phyloP scores from a whole-genome alignment of 2,329 filamentous ascomycete species.

The Albophoma yamanashiensis region DNA sequence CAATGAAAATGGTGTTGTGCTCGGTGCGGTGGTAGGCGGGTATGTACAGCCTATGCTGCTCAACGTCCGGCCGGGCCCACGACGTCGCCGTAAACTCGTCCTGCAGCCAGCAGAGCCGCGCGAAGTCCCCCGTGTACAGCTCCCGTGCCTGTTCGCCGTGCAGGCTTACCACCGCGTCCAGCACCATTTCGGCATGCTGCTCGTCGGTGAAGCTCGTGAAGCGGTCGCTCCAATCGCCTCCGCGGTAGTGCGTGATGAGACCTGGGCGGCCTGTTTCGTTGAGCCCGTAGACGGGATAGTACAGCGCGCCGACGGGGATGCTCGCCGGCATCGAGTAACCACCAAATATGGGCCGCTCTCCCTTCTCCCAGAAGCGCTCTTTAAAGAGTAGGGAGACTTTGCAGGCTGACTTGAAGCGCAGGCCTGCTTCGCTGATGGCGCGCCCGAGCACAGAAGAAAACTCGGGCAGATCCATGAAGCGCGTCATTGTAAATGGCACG shows the following conservation, averaged over 20 bases:
- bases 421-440: conserved; percentile 12
- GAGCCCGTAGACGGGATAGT: conserved; percentile 41
- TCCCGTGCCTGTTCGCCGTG: conserved; percentile 31
- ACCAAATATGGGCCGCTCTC: conserved; percentile 20
- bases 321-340: conserved; percentile 23
- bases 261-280: conserved; percentile 36
- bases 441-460: conserved; percentile 19
- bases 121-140: conserved; percentile 45
- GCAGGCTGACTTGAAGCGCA: conserved; percentile 13
- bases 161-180: conserved; percentile 2
- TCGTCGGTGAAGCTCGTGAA: conserved; percentile 3
- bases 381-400: conserved; percentile 45
- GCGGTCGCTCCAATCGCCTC: conserved; percentile 5
- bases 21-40: conserved; percentile 52
- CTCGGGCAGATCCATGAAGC: conserved; percentile 23
- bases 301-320: conserved; percentile 19
- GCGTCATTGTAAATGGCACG: conserved; percentile 23
- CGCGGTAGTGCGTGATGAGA: conserved; percentile 22
- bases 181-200: conserved; percentile 1
- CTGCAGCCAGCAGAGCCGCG: conserved; percentile 47
- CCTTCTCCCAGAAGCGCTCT: conserved; percentile 28
- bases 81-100: conserved; percentile 46
- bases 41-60: conserved; percentile 48
- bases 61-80: conserved; percentile 39
- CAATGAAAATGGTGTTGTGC: conserved; percentile 24